Base-by-base conservation (phyloP, 1,139 yeast species). In the Hyphopichia buzzinii region DNA sequence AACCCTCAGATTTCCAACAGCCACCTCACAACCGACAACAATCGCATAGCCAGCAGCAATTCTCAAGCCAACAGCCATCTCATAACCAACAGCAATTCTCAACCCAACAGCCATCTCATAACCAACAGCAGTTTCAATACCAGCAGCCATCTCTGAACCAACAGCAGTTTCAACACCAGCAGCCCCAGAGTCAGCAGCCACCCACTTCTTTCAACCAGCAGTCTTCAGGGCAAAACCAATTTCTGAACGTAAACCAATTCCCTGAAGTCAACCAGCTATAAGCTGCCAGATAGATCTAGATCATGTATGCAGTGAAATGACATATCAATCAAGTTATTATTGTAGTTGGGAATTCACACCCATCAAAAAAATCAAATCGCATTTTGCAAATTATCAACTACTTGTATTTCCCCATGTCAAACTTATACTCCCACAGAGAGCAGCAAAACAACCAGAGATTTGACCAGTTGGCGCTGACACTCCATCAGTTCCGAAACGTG, bases 381-480 rank as follows among this genome's bases (percentile, higher is more conserved):
- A n/a, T n/a, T n/a, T n/a, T n/a, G n/a, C n/a, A n/a, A n/a, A n/a
- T n/a, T n/a, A n/a, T n/a, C n/a, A n/a, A n/a, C n/a, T n/a, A n/a
- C n/a, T n/a, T n/a, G n/a, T n/a, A n/a, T n/a, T n/a, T n/a, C n/a
- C 23, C 21, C 11, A 66, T 64, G 72, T 48, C 67, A 17, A 66
- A 64, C 38, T 49, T 70, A 38, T 71, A 69, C 48, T 57, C 73
- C 23, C 70, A 66, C 42, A 54, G 77, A 42, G 77, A 71, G 44
- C 62, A 64, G 30, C 73, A 67, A 40, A 71, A 71, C 43, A 68
- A 70, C 46, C 70, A 67, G 44, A 47, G 70, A 40, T 70, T 71
- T 43, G 74, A 70, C 30, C 70, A 66, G 40, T 58, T 71, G 27
- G 75, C 77, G 1, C 67, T 54, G 45, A 71, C 76, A 0, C 55